These are phyloP conservation scores for Cucurbita moschata DNA, from an alignment of 306 rosid genomes.

Conservation along the genomic window DNA sequence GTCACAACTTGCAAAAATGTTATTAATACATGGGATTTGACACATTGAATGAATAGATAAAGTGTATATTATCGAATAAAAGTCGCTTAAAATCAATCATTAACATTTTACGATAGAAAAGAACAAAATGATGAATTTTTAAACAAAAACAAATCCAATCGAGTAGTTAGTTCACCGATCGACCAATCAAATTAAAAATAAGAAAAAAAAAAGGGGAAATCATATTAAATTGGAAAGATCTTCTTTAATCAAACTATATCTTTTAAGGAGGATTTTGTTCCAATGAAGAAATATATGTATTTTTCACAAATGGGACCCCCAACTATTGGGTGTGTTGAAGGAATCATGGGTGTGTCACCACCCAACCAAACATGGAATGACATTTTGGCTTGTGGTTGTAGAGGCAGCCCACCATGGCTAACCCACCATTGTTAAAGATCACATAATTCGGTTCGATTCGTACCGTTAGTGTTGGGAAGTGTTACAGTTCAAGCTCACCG, in stretches of 20 bases:
- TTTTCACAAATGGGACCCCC: background rate
- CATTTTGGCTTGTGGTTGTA: conserved; percentile 5
- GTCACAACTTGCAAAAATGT: background rate
- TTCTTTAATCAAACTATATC: background rate
- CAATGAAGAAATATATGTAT: background rate
- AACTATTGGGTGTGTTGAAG: background rate
- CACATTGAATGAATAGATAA: too few relatives aligned
- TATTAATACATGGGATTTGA: background rate
- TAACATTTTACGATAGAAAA: background rate
- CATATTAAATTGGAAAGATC: background rate
- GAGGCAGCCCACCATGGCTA: background rate
- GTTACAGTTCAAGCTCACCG: too few relatives aligned
- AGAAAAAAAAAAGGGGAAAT: background rate
- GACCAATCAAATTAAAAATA: background rate
- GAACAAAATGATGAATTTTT: background rate
- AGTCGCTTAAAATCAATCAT: background rate
- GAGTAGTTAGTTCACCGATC: background rate
- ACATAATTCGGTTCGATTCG: too few relatives aligned
- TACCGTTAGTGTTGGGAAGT: too few relatives aligned
- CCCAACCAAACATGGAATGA: background rate
- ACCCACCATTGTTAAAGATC: background rate
- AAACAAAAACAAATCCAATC: background rate
- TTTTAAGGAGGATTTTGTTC: background rate
- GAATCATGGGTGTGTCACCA: background rate
- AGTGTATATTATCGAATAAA: background rate